Evolutionary conservation across 2,329 filamentous ascomycete genomes (phyloP), one percentile per base, ranked within the genome.

Genomic region (Septoria linicola): DNA sequence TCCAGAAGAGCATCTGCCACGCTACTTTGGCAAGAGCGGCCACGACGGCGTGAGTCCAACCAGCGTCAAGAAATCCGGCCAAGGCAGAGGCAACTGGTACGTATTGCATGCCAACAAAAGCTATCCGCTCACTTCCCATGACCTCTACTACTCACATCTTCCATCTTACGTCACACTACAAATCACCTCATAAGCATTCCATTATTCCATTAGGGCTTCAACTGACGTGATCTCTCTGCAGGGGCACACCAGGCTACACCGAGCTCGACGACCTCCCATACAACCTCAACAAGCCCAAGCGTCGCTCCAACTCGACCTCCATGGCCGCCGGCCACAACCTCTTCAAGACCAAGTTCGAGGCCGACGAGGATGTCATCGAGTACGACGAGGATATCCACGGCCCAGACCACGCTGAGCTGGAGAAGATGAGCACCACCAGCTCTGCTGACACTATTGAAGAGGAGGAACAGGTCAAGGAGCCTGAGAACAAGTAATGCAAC

Each of bases 341-440:
- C 69, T 89, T 96, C 76, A 95, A 93, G 80, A 95, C 91, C 73
- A 99, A 99, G 76, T 97, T 96, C 70, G 93, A 99, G 62, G 80
- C 89, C 68, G 93, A 97, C 64, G 79, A 82, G 14, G 92, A 97
- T 66, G 91, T 90, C 34, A 88, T 95, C 66, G 90, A 97, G 70
- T 68, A 64, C 48, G 65, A 68, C 36, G 91, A 96, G 73, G 80
- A 82, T 48, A 57, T 93, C 53, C 89, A 95, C 66, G 89, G 88
- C 23, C 80, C 82, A 44, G 79, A 85, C 55, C 70, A 78, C 52
- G 58, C 55, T 13, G 57, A 60, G 44, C 64, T 74, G 23, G 71
- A 74, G 63, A 77, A 80, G 71, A 72, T 76, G 66, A 76, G 74
- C 63, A 77, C 72, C 20, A 64, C 66, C 21, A 71, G 68, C 32